Percentiles rank a stretch among this genome's conserved stretches.
These are phyloP conservation scores for Flammula alnicola DNA, from an alignment of 1,284 basidiomycete species.

Conservation along the genomic window DNA sequence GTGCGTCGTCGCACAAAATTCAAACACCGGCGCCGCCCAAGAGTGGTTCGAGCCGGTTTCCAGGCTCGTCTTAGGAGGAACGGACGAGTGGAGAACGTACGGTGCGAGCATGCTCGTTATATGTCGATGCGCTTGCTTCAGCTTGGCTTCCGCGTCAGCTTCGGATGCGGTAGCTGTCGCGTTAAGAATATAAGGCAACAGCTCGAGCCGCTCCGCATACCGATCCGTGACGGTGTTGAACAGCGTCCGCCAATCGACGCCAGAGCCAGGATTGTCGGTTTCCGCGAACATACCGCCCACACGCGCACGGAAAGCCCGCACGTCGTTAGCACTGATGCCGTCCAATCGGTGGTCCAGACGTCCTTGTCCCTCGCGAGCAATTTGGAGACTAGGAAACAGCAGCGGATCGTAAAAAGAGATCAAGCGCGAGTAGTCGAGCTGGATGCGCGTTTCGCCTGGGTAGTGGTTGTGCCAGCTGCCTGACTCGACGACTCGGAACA, in stretches of 20 bases:
- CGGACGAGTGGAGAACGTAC: slow-evolving; percentile 34
- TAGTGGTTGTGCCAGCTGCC: slow-evolving; percentile 47
- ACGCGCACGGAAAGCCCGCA: slow-evolving; percentile 17
- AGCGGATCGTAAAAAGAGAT: slow-evolving; percentile 49
- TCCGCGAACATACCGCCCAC: slow-evolving; percentile 18
- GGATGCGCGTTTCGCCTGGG: slow-evolving; percentile 49
- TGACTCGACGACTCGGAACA: slow-evolving; percentile 33
- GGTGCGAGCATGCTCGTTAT: slow-evolving; percentile 41
- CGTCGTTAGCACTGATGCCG: slow-evolving; percentile 28
- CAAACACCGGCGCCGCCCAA: slow-evolving; percentile 37
- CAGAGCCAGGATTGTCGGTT: slow-evolving; percentile 14
- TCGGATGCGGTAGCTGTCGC: slow-evolving; percentile 8
- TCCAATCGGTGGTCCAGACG: slow-evolving; percentile 40
- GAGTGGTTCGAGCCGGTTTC: too few relatives aligned
- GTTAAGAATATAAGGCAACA: slow-evolving; percentile 41
- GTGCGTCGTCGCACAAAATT: slow-evolving; percentile 40
- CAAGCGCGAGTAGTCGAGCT: slow-evolving; percentile 41
- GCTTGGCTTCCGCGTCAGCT: slow-evolving; percentile 11
- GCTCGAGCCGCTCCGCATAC: slow-evolving; percentile 47
- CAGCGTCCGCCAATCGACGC: slow-evolving; percentile 50
- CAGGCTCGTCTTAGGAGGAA: slow-evolving; percentile 12
- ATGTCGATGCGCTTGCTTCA: slow-evolving; percentile 32
- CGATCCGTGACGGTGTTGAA: slow-evolving; percentile 45
- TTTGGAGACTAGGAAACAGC: slow-evolving; percentile 41
- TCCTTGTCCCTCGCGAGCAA: slow-evolving; percentile 29